Base-by-base conservation (phyloP, 2,329 filamentous ascomycete genomes). In the Triangularia verruculosa region DNA sequence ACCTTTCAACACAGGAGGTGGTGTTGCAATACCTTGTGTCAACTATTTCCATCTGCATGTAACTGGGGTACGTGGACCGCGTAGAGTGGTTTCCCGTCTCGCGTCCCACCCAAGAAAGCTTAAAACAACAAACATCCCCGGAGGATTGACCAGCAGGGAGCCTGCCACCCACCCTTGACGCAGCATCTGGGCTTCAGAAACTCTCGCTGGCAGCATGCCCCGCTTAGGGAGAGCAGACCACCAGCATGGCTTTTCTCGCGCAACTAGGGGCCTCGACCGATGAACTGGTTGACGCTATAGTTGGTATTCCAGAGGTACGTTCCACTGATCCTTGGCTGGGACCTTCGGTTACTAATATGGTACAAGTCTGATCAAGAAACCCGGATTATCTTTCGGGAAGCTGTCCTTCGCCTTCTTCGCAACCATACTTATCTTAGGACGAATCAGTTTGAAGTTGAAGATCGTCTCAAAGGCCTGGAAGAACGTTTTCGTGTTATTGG, bases 401-500 rank as follows among this genome's bases (percentile, higher is more conserved):
- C 77, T 24, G 78, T 80, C 34, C 70, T 87, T 28, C 81, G 80
- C 28, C 79, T 72, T 55, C 73, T 89, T 34, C 83, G 82, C 57
- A 76, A 82, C 30, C 80, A 87, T 68, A 83, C 76, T 55, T 86
- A 85, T 73, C 78, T 84, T 32, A 84, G 89, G 39, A 91, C 89
- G 1, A 91, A 94, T 71, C 89, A 91, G 68, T 93, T 93, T 72
- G 87, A 90, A 53, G 85, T 93, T 20, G 78, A 83, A 43, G 82
- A 83, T 39, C 83, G 82, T 34, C 80, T 94, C 1, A 80, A 86
- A 57, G 91, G 91, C 0, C 80, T 97, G 2, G 89, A 93, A 69
- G 95, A 98, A 78, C 93, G 94, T 70, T 95, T 97, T 70, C 85
- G 87, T 30, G 83, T 98, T 61, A 83, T 92, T 56, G 89, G 90